Conservation (phyloP, 2,329 filamentous ascomycete genomes). For the Penicillium sp. region DNA sequence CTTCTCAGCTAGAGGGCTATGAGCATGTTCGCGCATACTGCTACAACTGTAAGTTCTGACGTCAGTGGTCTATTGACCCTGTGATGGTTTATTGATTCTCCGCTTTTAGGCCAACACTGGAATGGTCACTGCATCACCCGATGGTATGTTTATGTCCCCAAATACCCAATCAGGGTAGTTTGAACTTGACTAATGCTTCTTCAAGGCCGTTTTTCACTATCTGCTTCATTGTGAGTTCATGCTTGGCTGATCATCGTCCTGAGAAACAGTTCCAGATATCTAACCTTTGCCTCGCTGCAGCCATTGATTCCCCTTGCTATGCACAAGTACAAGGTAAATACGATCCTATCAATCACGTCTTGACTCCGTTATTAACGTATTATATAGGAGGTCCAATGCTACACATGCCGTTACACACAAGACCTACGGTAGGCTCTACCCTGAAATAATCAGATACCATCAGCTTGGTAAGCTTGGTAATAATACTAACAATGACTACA, state of each 20-base stretch:
- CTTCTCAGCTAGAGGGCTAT: constrained; percentile 46
- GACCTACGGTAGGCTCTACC: constrained; percentile 34
- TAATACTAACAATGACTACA: background rate
- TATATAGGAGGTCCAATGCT: constrained; percentile 39
- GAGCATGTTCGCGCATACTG: constrained; percentile 49
- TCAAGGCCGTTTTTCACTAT: constrained; percentile 48
- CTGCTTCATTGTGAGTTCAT: constrained; percentile 43
- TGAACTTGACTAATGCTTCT: constrained; percentile 9
- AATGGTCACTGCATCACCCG: constrained; percentile 46
- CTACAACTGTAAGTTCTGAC: constrained; percentile 43
- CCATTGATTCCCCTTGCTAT: constrained; percentile 41
- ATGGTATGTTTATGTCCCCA: constrained; percentile 35
- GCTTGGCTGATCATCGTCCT: background rate
- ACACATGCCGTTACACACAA: constrained; percentile 41
- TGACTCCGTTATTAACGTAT: background rate
- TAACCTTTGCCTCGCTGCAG: constrained; percentile 24
- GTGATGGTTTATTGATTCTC: background rate
- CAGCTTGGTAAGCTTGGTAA: background rate
- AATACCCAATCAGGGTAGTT: background rate
- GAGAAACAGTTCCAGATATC: constrained; percentile 1
- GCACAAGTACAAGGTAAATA: constrained; percentile 42
- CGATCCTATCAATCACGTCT: background rate
- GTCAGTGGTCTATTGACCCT: constrained; percentile 1
- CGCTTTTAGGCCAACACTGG: constrained; percentile 42
- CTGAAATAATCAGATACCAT: background rate